Base-by-base conservation (phyloP, 257 asterid species). In the Craterostigma plantagineum region DNA sequence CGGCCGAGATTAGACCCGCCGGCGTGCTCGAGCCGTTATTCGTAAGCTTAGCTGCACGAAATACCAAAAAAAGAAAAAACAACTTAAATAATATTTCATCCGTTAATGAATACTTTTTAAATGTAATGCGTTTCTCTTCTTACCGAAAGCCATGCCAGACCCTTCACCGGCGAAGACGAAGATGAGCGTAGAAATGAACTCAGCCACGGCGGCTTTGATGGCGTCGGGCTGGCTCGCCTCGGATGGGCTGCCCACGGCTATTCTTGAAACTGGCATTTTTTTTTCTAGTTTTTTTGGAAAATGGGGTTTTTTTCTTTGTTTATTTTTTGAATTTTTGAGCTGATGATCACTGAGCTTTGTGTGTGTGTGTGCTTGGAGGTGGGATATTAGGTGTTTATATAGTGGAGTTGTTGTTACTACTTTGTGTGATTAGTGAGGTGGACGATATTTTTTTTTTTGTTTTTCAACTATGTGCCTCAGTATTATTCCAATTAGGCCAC, bases 371-470 rank as follows among this genome's bases (percentile, higher is more conserved):
- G n/a, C n/a, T 23, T 23, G 30, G 30, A 23, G 30, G 30, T 2
- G n/a, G n/a, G n/a, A n/a, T n/a, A 2, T 23, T 6, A 2, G 30
- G 4, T 23, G 6, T 23, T 23, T 23, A 23, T 23, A 23, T 23
- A 23, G 30, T 23, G 30, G 13, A 33, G 16, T 14, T 42, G 1
- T 1, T 46, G 33, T 18, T 42, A n/a, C n/a, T 35, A 69, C 95
- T 90, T 77, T 50, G 80, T 73, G 61, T 76, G 75, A 69, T 84
- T 93, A 46, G 80, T 61, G 51, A 84, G 70, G 33, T 81, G 80
- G 60, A 80, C 65, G 10, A 76, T 70, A 2, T 23, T 23, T 23
- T 2, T 23, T 23, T n/a, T n/a, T n/a, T n/a, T n/a, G n/a, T n/a
- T n/a, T n/a, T n/a, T n/a, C n/a, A n/a, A n/a, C n/a, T n/a, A 6